These are phyloP conservation scores for Trypanosomatidae sp. DNA, from an alignment of 208 protist genomes.

Conservation along the genomic window DNA sequence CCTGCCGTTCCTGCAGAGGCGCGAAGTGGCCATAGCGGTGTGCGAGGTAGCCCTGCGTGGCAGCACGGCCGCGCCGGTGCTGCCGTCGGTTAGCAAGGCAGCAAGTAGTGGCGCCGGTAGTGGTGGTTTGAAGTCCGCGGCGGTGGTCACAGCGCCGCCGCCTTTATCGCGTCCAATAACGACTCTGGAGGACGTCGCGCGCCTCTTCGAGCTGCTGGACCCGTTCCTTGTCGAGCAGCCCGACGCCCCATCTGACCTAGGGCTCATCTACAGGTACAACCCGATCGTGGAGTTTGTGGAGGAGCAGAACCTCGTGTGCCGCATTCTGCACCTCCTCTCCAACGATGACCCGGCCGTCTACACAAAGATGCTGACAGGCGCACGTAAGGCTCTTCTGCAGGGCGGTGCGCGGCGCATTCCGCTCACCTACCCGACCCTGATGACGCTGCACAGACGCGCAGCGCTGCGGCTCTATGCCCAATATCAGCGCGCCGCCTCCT, in stretches of 20 bases:
- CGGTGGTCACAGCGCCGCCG: conserved; percentile 14
- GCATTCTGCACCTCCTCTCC: conserved; percentile 88
- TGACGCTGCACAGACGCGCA: conserved; percentile 76
- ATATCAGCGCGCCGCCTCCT: not conserved
- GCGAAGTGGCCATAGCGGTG: conserved; percentile 57
- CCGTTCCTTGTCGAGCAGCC: conserved; percentile 80
- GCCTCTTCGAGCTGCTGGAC: conserved; percentile 83
- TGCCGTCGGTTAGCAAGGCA: conserved; percentile 11
- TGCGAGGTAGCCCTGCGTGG: conserved; percentile 38
- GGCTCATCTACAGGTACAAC: conserved; percentile 47
- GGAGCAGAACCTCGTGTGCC: conserved; percentile 93
- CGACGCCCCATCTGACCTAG: conserved; percentile 37
- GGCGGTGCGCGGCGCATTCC: conserved; percentile 87
- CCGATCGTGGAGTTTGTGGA: conserved; percentile 81
- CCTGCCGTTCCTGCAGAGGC: conserved; percentile 62
- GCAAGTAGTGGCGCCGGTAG: not conserved
- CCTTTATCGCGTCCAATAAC: conserved; percentile 30
- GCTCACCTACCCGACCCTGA: conserved; percentile 85
- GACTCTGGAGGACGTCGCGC: conserved; percentile 60
- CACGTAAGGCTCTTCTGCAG: conserved; percentile 84
- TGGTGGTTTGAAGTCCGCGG: not conserved
- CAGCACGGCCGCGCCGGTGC: conserved; percentile 18
- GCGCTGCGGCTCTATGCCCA: conserved; percentile 44
- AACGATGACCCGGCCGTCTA: conserved; percentile 73
- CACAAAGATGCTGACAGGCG: conserved; percentile 90